Base-by-base conservation (phyloP, 768 basidiomycete genomes). In the Leccinum pellstonianum region DNA sequence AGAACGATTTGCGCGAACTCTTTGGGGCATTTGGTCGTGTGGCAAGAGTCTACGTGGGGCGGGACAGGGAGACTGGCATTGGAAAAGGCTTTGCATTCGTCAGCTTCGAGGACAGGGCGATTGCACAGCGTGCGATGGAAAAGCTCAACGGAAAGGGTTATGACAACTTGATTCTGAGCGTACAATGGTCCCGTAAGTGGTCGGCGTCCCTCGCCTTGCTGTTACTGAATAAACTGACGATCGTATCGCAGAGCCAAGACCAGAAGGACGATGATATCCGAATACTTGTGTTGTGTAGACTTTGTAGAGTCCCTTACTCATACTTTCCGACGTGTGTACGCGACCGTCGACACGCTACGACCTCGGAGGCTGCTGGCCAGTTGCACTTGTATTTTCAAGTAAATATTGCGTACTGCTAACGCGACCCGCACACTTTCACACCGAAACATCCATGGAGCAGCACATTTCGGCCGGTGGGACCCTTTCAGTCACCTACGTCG, bases 41-140 rank as follows among this genome's bases (percentile, higher is more conserved):
- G 37, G 88, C 86, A 35, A 79, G 97, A 55, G 94, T 98, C 54
- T 98, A 95, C 74, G 91, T 99, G 51, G 97, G 96, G 25, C 82
- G 91, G 49, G 97, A 99, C 73, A 82, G 93, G 55, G 95, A 97
- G 68, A 98, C 96, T 9, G 93, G 95, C 50, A 83, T 90, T 21
- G 95, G 95, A 58, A 97, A 96, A 75, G 96, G 96, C 52, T 97
- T 96, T 73, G 96, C 95, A 15, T 98, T 98, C 67, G 95, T 99
- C 57, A 93, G 90, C 73, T 99, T 97, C 68, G 96, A 98, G 70
- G 88, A 88, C 15, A 80, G 81, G 70, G 79, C 83, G 11, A 78
- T 80, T 55, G 97, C 93, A 19, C 91, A 96, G 76, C 83, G 79
- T 70, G 97, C 97, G 47, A 88, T 97, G 79, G 86, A 91, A 68